phyloP scores from a whole-genome alignment of 306 rosid species.

The Quercus rubra region DNA sequence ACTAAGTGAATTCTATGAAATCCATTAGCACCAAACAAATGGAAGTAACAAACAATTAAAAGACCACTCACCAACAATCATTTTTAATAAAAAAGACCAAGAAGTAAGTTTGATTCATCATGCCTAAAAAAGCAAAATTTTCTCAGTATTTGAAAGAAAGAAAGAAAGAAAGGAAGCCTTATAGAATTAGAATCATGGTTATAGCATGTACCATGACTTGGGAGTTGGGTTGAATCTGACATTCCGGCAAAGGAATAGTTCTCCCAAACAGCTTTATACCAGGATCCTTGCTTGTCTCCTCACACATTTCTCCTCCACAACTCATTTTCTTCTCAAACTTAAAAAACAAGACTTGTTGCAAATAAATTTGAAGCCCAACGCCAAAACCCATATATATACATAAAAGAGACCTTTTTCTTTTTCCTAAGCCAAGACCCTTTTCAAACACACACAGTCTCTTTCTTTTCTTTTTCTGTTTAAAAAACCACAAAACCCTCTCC shows the following conservation, averaged over 20 bases:
- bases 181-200: not conserved
- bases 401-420: constrained; percentile 8
- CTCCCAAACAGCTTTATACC: constrained; percentile 66
- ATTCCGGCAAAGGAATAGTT: constrained; percentile 53
- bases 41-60: too few species aligned
- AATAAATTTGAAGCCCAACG: constrained; percentile 17
- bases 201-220: constrained; percentile 29
- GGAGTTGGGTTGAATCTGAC: constrained; percentile 43
- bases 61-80: too few species aligned
- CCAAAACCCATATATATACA: constrained; percentile 26
- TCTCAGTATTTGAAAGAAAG: not conserved
- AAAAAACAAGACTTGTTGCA: not conserved
- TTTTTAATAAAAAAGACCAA: too few species aligned
- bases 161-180: not conserved
- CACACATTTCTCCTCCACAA: constrained; percentile 24
- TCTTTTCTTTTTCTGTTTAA: constrained; percentile 12
- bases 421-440: constrained; percentile 19
- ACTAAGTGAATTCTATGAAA: too few species aligned
- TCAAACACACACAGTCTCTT: constrained; percentile 1
- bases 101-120: too few species aligned
- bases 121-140: too few species aligned
- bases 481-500: constrained; percentile 16
- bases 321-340: constrained; percentile 9
- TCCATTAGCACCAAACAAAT: too few species aligned
- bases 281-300: constrained; percentile 28